Percentiles rank a stretch among this genome's conserved stretches.
Evolutionary conservation across 495 filamentous ascomycete species (phyloP).

Genomic region (Hypoxylon subgilvum): DNA sequence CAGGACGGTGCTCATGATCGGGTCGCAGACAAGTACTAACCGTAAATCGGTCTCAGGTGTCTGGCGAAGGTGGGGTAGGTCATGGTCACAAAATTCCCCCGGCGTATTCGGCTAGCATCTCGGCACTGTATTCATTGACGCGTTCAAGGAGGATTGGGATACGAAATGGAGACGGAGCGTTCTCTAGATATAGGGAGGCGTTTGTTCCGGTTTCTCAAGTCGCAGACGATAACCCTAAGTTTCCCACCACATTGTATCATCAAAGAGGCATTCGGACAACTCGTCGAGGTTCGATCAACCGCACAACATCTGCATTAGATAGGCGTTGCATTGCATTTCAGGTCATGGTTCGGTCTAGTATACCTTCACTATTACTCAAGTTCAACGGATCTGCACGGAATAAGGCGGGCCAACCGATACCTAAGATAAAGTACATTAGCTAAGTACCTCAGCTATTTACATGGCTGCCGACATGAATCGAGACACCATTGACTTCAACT

Average conservation of each 20-base stretch:
- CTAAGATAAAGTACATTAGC: constrained; percentile 23
- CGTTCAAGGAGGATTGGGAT: background rate
- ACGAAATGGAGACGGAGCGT: constrained; percentile 1
- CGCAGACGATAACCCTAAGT: constrained; percentile 6
- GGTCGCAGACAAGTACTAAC: background rate
- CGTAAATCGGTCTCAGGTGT: background rate
- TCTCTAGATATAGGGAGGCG: constrained; percentile 28
- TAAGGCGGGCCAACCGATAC: constrained; percentile 29
- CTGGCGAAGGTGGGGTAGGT: background rate
- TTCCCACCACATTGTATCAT: constrained; percentile 36
- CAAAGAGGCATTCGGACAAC: constrained; percentile 9
- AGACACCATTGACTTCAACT: too few relatives aligned
- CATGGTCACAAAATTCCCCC: background rate
- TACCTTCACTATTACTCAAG: constrained; percentile 3
- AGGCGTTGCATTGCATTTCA: constrained; percentile 39
- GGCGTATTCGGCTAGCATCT: constrained; percentile 23
- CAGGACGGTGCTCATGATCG: background rate
- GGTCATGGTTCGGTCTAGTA: constrained; percentile 16
- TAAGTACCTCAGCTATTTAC: constrained; percentile 4
- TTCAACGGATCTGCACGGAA: constrained; percentile 10
- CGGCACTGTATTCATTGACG: constrained; percentile 8
- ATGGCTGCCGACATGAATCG: too few relatives aligned
- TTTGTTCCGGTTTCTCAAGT: constrained; percentile 18
- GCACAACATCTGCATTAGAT: constrained; percentile 41
- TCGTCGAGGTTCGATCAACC: background rate